Base-by-base conservation (phyloP, 768 basidiomycete species). In the Suillus subaureus region DNA sequence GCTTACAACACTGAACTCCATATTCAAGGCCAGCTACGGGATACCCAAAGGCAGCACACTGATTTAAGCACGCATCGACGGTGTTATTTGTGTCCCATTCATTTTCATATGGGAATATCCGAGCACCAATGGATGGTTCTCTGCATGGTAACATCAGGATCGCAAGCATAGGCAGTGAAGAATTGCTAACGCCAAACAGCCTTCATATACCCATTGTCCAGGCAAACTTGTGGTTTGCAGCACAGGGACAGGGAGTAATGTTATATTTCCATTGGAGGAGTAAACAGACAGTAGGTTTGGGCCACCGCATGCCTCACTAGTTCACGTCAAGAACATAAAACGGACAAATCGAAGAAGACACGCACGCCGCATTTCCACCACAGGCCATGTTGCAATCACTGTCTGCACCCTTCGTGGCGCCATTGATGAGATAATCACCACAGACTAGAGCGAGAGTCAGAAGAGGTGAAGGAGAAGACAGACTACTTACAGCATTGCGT, bases 251-350 rank as follows among this genome's bases (percentile, higher is more conserved):
- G 91, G 85, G 21, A 87, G 76, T 8, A 80, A 80, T 0, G 81
- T 83, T 58, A 93, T 79, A 49, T 78, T 82, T 4, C 77, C 79
- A 9, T 76, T 84, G 0, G 84, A 81, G 0, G 85, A 80, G 69
- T 93, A 93, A 16, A 92, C 84, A 1, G 90, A 91, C 33, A 93
- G 71, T n/a, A 86, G 83, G 70, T 88, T 88, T 1, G 87, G 84
- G 7, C 87, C 92, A 72, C 92, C 92, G 67, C 92, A 94, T 49
- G 87, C 85, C 73, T 89, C 82, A 15, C 88, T 89, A 66, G 55
- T 64, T 33, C 35, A 66, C 45, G 63, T 67, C n/a, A 69, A 61
- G n/a, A 40, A 66, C n/a, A 67, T 45, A 28, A 42, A 60, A 35
- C 33, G 15, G 6, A 45, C 15, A 35, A 23, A 45, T 18, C 56